Conservation (phyloP, 2,329 filamentous ascomycete genomes). For the Fusarium sublunatum region DNA sequence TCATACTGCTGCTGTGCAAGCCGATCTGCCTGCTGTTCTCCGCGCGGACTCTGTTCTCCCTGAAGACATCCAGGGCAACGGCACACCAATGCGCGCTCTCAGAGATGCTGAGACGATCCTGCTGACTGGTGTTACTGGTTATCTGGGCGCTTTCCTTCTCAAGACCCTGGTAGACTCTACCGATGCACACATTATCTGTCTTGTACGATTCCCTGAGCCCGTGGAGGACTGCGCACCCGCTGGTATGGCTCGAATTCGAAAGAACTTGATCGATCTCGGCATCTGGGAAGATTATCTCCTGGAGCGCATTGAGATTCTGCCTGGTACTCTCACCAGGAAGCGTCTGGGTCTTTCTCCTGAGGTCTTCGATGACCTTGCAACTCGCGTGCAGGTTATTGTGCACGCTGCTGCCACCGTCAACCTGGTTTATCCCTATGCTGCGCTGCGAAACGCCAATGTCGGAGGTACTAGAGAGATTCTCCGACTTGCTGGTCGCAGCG, state of each 20-base stretch:
- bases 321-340: slow-evolving; percentile 76
- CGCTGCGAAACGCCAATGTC: slow-evolving; percentile 78
- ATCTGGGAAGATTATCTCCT: slow-evolving; percentile 82
- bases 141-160: slow-evolving; percentile 79
- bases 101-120: slow-evolving; percentile 76
- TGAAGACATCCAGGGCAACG: slow-evolving; percentile 72
- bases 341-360: slow-evolving; percentile 75
- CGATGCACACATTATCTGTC: slow-evolving; percentile 75
- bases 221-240: slow-evolving; percentile 71
- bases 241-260: slow-evolving; percentile 77
- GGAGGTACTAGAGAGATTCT: slow-evolving; percentile 82
- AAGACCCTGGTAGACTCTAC: slow-evolving; percentile 75
- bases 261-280: slow-evolving; percentile 81
- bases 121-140: slow-evolving; percentile 80
- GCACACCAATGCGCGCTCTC: slow-evolving; percentile 66
- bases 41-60: slow-evolving; percentile 74
- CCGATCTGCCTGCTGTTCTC: slow-evolving; percentile 77
- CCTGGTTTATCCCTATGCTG: slow-evolving; percentile 83
- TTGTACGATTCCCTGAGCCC: slow-evolving; percentile 78
- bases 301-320: slow-evolving; percentile 80
- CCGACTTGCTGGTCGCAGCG: slow-evolving; percentile 73
- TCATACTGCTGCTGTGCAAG: slow-evolving; percentile 78
- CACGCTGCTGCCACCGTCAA: slow-evolving; percentile 84
- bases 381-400: slow-evolving; percentile 76
- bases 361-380: slow-evolving; percentile 72